phyloP scores from a whole-genome alignment of 2,329 filamentous ascomycete genomes.

The Akanthomyces lecanii region DNA sequence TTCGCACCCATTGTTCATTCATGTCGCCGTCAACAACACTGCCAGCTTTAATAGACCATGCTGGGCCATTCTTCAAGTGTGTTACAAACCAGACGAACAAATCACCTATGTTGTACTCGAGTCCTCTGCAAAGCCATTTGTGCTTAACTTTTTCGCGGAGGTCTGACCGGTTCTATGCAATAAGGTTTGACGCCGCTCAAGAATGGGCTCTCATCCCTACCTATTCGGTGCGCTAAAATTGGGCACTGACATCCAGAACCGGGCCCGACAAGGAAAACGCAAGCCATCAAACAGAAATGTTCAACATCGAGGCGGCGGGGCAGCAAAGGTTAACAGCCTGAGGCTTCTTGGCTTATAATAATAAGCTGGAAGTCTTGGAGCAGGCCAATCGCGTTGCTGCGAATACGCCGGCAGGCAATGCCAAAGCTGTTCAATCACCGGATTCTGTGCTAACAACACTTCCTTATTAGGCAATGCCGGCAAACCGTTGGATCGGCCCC shows the following conservation, averaged over 20 bases:
- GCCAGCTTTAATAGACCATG: no score
- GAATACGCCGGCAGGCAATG: not conserved
- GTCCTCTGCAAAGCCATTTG: not conserved
- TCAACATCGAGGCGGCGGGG: not conserved
- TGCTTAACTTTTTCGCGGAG: no score
- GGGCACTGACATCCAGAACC: not conserved
- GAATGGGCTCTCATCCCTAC: not conserved
- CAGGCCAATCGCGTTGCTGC: not conserved
- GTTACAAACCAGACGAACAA: not conserved
- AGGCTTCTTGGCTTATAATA: not conserved
- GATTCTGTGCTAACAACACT: not conserved
- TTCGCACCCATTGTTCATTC: not conserved
- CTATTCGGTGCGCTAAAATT: not conserved
- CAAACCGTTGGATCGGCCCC: not conserved
- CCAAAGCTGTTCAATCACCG: not conserved
- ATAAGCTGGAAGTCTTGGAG: no score
- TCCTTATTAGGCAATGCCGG: constrained; percentile 10
- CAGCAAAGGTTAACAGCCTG: not conserved
- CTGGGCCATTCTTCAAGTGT: no score
- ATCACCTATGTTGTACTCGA: not conserved
- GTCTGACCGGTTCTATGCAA: not conserved
- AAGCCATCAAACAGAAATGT: not conserved
- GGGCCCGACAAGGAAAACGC: not conserved
- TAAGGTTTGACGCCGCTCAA: not conserved
- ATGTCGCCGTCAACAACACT: not conserved